phyloP scores from a whole-genome alignment of 495 filamentous ascomycete species.

The Hypoxylon lenormandii region DNA sequence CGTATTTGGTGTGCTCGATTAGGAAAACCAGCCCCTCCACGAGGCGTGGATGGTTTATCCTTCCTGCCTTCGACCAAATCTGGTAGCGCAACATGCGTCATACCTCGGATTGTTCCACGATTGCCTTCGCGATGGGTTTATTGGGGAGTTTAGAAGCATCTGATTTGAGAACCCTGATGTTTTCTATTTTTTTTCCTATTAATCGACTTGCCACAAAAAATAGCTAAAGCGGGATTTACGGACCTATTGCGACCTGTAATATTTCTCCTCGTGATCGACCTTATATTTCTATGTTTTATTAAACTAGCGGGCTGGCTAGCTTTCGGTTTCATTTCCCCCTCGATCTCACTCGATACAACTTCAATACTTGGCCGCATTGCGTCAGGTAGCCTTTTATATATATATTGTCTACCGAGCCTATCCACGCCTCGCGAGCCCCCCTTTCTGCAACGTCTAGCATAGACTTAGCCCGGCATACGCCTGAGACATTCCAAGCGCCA shows the following conservation, averaged over 20 bases:
- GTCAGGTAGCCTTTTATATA: too few species aligned
- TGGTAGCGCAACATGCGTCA: constrained; percentile 24
- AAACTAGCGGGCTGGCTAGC: too few species aligned
- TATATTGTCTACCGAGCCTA: too few species aligned
- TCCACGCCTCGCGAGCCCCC: background rate
- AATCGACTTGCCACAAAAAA: too few species aligned
- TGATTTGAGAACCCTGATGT: constrained; percentile 1
- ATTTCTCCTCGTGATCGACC: too few species aligned
- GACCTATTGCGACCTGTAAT: too few species aligned
- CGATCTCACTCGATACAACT: too few species aligned
- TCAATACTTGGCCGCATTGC: too few species aligned
- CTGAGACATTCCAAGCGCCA: constrained; percentile 58
- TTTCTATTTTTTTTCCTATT: too few species aligned
- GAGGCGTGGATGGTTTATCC: background rate
- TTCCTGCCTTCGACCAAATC: background rate
- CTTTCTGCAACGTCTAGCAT: background rate
- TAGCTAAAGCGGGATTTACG: too few species aligned
- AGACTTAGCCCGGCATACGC: background rate
- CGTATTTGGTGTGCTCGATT: background rate
- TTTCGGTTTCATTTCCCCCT: too few species aligned
- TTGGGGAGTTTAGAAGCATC: constrained; percentile 6
- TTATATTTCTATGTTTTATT: too few species aligned
- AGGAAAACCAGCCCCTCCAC: constrained; percentile 1
- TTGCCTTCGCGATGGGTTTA: constrained; percentile 12
- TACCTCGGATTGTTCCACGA: constrained; percentile 15